These are phyloP conservation scores for Buxus sempervirens DNA, from an alignment of 164 flowering plant genomes.

Conservation along the genomic window DNA sequence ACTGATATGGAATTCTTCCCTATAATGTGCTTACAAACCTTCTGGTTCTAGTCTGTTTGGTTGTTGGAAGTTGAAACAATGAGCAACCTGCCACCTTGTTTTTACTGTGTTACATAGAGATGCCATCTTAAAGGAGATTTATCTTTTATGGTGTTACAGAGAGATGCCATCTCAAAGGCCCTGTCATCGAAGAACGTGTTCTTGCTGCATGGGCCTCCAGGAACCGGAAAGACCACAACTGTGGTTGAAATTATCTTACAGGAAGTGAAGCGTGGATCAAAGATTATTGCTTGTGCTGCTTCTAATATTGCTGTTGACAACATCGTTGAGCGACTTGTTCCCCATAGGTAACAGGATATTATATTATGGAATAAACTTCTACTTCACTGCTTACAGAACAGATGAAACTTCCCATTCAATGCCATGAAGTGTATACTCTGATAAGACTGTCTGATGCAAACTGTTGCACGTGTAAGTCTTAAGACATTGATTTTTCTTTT, in stretches of 20 bases:
- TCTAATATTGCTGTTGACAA: slow-evolving; percentile 99
- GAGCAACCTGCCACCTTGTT: not conserved
- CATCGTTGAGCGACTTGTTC: slow-evolving; percentile 93
- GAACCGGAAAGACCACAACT: slow-evolving; percentile 98
- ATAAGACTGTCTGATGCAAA: not conserved
- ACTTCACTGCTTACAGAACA: no score
- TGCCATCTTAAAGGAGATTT: not conserved
- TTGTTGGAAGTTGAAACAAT: not conserved
- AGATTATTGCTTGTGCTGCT: slow-evolving; percentile 98
- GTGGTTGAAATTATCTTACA: slow-evolving; percentile 95
- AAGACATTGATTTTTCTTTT: not conserved
- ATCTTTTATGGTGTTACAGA: slow-evolving; percentile 32
- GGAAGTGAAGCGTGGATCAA: slow-evolving; percentile 97
- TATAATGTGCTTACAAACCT: not conserved
- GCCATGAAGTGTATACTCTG: not conserved
- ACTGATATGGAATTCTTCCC: not conserved
- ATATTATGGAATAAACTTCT: slow-evolving; percentile 3
- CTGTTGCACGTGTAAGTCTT: not conserved
- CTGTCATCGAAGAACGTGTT: slow-evolving; percentile 82
- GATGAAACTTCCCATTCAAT: no score
- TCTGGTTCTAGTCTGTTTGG: not conserved
- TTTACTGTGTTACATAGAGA: not conserved
- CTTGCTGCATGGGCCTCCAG: slow-evolving; percentile 98
- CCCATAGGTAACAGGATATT: slow-evolving; percentile 57
- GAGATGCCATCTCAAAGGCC: slow-evolving; percentile 84